Base-by-base conservation (phyloP, 768 basidiomycete genomes). In the Hydnum rufescens region DNA sequence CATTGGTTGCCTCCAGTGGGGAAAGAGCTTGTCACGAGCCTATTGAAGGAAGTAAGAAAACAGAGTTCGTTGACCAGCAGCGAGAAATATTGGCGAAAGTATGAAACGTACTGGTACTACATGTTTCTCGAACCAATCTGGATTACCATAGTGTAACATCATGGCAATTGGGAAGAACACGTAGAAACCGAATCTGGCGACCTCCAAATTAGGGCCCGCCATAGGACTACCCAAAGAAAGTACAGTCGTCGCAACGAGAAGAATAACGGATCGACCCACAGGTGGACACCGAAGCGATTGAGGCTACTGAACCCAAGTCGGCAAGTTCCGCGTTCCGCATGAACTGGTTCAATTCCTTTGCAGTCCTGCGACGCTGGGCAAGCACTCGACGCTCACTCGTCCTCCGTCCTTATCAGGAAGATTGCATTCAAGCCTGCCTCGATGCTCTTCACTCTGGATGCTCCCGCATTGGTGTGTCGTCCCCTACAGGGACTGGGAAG, bases 161-260 rank as follows among this genome's bases (percentile, higher is more conserved):
- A 83, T 79, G 44, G 73, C 67, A 53, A 90, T 76, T 5, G 87
- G 87, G 54, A 87, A 77, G 59, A 86, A 86, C 53, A 90, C 76
- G 64, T 90, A 89, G 18, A 87, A 65, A 3, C 76, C 76, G 59
- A 90, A 90, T 67, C 88, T 89, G 78, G 89, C 86, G 18, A 89
- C 74, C 65, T 90, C 87, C 51, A 90, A 77, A 63, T 82, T 84
- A 32, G 83, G 77, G 6, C 82, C 78, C 2, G 71, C 82, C 82
- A 83, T 74, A n/a, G n/a, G n/a, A n/a, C n/a, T n/a, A n/a, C n/a
- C n/a, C n/a, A n/a, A n/a, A n/a, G 34, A 39, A 39, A 39, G 34
- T 39, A 39, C 34, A 19, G 34, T 39, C 8, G 34, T 19, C 34
- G 34, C n/a, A n/a, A n/a, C n/a, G n/a, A n/a, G n/a, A n/a, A n/a